Conservation (phyloP, 768 basidiomycete species). For the Porphyrellus cyaneotinctus region DNA sequence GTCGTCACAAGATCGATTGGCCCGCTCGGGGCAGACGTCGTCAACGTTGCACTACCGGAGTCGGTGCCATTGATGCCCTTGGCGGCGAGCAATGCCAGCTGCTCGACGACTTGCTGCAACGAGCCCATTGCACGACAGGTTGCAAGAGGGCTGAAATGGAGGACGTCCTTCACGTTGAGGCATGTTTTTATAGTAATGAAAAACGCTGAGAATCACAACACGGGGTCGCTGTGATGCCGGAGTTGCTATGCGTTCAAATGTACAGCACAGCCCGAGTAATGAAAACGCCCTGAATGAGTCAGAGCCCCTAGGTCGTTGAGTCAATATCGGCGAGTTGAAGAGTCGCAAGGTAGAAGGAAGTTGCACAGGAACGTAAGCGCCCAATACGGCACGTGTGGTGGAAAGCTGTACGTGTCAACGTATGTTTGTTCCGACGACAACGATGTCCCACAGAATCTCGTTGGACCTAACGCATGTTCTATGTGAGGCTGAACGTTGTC, state of each 20-base stretch:
- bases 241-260: no score
- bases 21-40: constrained; percentile 8
- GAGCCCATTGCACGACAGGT: constrained; percentile 18
- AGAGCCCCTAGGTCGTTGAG: no score
- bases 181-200: constrained; percentile 11
- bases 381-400: no score
- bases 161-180: background rate
- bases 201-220: background rate
- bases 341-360: no score
- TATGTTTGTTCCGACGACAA: background rate
- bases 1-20: constrained; percentile 32
- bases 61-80: constrained; percentile 7
- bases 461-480: constrained; percentile 66
- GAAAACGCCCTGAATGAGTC: no score
- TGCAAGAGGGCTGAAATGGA: background rate
- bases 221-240: no score
- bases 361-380: no score
- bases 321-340: no score
- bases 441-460: constrained; percentile 34
- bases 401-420: no score
- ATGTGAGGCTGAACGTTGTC: constrained; percentile 38
- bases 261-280: no score
- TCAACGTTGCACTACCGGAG: constrained; percentile 9
- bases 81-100: constrained; percentile 24
- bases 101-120: constrained; percentile 29